These are phyloP conservation scores for Boeremia exigua DNA, from an alignment of 2,329 filamentous ascomycete species.

Conservation along the genomic window DNA sequence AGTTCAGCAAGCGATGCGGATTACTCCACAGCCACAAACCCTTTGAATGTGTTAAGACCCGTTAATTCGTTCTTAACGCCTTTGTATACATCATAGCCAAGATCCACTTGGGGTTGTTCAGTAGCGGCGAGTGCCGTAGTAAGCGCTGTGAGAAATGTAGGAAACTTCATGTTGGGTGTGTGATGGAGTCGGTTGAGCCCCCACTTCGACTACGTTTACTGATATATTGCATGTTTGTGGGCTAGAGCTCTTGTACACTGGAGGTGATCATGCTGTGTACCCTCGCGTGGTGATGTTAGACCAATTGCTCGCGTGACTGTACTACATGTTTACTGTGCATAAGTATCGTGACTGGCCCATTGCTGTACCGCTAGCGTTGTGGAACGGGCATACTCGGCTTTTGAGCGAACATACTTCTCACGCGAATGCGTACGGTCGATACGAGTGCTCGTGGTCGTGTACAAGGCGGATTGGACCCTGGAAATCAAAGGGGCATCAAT, in stretches of 20 bases:
- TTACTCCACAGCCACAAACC: conserved; percentile 11
- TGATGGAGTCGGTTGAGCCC: not conserved
- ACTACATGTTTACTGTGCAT: not conserved
- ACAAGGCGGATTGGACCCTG: conserved; percentile 10
- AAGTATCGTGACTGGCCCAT: not conserved
- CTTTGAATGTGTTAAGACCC: conserved; percentile 29
- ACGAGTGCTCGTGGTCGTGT: not conserved
- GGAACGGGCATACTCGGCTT: not conserved
- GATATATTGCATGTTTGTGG: not conserved
- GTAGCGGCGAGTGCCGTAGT: not conserved
- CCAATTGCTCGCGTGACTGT: not conserved
- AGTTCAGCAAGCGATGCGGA: not conserved
- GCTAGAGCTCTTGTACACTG: not conserved
- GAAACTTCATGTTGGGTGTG: not conserved
- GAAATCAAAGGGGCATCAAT: not conserved
- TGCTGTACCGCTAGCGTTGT: not conserved
- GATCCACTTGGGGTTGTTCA: conserved; percentile 21
- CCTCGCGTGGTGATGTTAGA: not conserved
- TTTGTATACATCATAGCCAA: conserved; percentile 31
- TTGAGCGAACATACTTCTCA: not conserved
- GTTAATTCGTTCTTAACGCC: conserved; percentile 24
- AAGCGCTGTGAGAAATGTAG: not conserved
- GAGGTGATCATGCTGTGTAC: not conserved
- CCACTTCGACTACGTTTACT: not conserved
- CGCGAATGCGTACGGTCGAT: not conserved